A percentile compares a stretch with the other conserved stretches of the same genome.
Evolutionary conservation across 2,329 filamentous ascomycete species (phyloP).

Genomic region (Coniella vitis): DNA sequence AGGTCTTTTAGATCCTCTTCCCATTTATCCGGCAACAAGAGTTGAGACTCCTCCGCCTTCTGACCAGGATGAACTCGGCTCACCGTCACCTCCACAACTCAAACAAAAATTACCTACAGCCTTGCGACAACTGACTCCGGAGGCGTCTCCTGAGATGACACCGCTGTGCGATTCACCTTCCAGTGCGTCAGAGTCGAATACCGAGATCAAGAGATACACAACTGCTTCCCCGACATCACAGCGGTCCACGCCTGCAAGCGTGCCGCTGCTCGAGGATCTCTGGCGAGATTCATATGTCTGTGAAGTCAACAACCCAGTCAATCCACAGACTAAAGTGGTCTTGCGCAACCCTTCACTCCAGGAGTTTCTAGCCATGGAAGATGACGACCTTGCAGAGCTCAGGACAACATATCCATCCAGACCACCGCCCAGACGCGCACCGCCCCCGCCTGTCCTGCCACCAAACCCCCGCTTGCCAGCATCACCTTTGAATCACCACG

Average conservation of each 20-base stretch:
- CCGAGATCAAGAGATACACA: slow-evolving; percentile 4
- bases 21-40: slow-evolving; percentile 13
- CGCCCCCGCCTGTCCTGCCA: slow-evolving; percentile 7
- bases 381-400: slow-evolving; percentile 51
- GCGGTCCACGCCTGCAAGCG: slow-evolving; percentile 4
- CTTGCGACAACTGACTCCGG: slow-evolving; percentile 10
- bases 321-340: slow-evolving; percentile 27
- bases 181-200: slow-evolving; percentile 11
- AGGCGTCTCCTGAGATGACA: slow-evolving; percentile 15
- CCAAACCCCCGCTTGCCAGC: slow-evolving; percentile 10
- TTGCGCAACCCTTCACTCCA: slow-evolving; percentile 45
- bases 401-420: slow-evolving; percentile 14
- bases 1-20: slow-evolving; percentile 15
- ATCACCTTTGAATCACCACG: slow-evolving; percentile 11
- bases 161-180: slow-evolving; percentile 11
- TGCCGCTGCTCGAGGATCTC: slow-evolving; percentile 13
- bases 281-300: slow-evolving; percentile 14
- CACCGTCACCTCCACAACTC: slow-evolving; percentile 9
- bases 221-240: slow-evolving; percentile 2
- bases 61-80: slow-evolving; percentile 16
- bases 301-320: slow-evolving; percentile 18
- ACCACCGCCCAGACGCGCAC: slow-evolving; percentile 15
- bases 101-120: slow-evolving; percentile 6
- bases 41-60: slow-evolving; percentile 17
- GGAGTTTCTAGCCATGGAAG: slow-evolving; percentile 48